Percentiles rank a stretch among this genome's conserved stretches.
Evolutionary conservation across 495 filamentous ascomycete genomes (phyloP).

Genomic region (Aspergillus baeticus): DNA sequence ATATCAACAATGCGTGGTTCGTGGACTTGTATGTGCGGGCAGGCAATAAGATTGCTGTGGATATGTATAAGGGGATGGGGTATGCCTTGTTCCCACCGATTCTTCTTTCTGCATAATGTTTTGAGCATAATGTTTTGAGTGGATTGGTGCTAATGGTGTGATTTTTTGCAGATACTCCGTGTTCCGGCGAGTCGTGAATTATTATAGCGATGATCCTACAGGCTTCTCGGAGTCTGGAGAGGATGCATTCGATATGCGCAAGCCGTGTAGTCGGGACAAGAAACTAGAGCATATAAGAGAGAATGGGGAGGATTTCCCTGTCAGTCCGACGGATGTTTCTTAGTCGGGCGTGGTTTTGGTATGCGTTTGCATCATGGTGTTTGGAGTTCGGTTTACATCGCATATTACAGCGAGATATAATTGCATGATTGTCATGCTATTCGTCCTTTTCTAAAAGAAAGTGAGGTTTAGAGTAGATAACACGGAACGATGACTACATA

Average conservation of each 20-base stretch:
- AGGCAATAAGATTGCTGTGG: slow-evolving; percentile 81
- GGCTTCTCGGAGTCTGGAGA: slow-evolving; percentile 57
- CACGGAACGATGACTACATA: not conserved
- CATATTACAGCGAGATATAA: too few relatives aligned
- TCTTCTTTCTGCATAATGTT: not conserved
- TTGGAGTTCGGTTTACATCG: slow-evolving; percentile 12
- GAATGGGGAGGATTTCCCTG: slow-evolving; percentile 76
- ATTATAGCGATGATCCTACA: slow-evolving; percentile 81
- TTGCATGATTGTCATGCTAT: too few relatives aligned
- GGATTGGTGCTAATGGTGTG: not conserved
- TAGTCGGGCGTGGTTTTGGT: slow-evolving; percentile 10
- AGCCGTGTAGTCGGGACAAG: slow-evolving; percentile 82
- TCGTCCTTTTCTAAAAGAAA: too few relatives aligned
- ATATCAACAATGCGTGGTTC: slow-evolving; percentile 85
- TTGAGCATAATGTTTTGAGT: not conserved
- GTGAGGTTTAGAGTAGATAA: too few relatives aligned
- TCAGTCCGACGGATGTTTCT: slow-evolving; percentile 81
- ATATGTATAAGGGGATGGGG: slow-evolving; percentile 87
- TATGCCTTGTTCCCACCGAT: slow-evolving; percentile 41
- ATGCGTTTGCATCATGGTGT: slow-evolving; percentile 20
- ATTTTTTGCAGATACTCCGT: slow-evolving; percentile 58
- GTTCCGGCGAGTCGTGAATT: slow-evolving; percentile 82
- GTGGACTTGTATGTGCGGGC: slow-evolving; percentile 91
- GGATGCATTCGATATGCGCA: slow-evolving; percentile 97
- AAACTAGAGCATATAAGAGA: slow-evolving; percentile 72